phyloP scores from a whole-genome alignment of 2,329 filamentous ascomycete genomes.

The Ophiosphaerella narmari region DNA sequence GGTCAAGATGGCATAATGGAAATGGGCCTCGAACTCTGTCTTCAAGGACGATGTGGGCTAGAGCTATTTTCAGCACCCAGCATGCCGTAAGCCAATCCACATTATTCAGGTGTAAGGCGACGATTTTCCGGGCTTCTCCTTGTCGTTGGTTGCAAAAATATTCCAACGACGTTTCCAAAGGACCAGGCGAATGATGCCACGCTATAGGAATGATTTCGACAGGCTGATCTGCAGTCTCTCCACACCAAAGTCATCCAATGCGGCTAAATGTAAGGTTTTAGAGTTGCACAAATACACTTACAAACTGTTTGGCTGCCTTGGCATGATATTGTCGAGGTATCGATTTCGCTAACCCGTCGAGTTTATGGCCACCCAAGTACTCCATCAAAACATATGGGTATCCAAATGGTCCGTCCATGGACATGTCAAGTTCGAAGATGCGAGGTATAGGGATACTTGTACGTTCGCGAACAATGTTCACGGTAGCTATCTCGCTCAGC shows the following conservation, averaged over 20 bases:
- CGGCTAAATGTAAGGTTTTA: conserved; percentile 17
- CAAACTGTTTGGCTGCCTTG: conserved; percentile 18
- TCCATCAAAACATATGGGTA: conserved; percentile 18
- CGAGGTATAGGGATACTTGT: conserved; percentile 16
- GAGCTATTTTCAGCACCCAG: conserved; percentile 23
- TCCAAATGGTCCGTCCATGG: conserved; percentile 13
- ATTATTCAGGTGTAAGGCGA: conserved; percentile 16
- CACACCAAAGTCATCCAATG: conserved; percentile 21
- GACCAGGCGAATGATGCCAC: conserved; percentile 19
- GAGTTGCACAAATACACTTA: conserved; percentile 18
- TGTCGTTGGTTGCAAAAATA: conserved; percentile 18
- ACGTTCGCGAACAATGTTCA: conserved; percentile 17
- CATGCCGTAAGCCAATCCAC: conserved; percentile 18
- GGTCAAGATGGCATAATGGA: conserved; percentile 41
- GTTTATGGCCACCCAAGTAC: conserved; percentile 16
- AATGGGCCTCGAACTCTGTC: conserved; percentile 40
- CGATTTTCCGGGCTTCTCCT: conserved; percentile 16
- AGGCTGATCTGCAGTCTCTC: conserved; percentile 16
- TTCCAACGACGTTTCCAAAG: conserved; percentile 18
- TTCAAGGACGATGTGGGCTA: conserved; percentile 18
- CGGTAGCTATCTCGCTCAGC: conserved; percentile 18
- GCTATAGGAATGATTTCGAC: conserved; percentile 21
- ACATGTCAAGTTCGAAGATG: conserved; percentile 18
- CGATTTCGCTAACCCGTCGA: conserved; percentile 11
- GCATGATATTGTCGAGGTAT: conserved; percentile 15